Conservation (phyloP, 1,139 yeast species). For the Diutina sp. region DNA sequence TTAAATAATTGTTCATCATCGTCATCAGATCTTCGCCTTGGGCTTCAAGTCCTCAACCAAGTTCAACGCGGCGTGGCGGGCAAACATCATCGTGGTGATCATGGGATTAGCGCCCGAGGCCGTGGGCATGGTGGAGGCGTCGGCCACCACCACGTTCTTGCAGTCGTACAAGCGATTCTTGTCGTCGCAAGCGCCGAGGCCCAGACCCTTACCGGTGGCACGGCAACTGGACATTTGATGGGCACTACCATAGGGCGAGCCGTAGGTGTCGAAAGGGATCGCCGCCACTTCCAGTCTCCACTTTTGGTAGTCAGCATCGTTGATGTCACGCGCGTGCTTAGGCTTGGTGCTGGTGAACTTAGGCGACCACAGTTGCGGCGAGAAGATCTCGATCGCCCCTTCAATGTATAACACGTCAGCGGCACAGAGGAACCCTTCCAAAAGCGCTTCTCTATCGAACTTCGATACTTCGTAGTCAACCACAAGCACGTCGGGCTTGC, state of each 20-base stretch:
- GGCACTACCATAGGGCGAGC: slow-evolving; percentile 35
- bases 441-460: slow-evolving; percentile 31
- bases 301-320: slow-evolving; percentile 31
- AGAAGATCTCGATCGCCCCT: slow-evolving; percentile 36
- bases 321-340: slow-evolving; percentile 25
- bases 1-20: not conserved
- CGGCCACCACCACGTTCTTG: slow-evolving; percentile 40
- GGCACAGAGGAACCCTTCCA: slow-evolving; percentile 25
- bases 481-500: slow-evolving; percentile 21
- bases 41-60: slow-evolving; percentile 23
- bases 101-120: slow-evolving; percentile 53
- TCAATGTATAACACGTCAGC: slow-evolving; percentile 38
- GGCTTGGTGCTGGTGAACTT: slow-evolving; percentile 28
- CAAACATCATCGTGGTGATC: slow-evolving; percentile 29
- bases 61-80: slow-evolving; percentile 24
- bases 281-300: slow-evolving; percentile 27
- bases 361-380: slow-evolving; percentile 26
- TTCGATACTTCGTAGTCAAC: slow-evolving; percentile 30
- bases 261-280: slow-evolving; percentile 13
- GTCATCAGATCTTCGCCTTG: slow-evolving; percentile 14
- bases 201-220: slow-evolving; percentile 37
- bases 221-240: slow-evolving; percentile 53
- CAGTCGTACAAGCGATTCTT: slow-evolving; percentile 42
- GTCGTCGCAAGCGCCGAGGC: slow-evolving; percentile 34
- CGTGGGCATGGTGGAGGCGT: slow-evolving; percentile 43